These are phyloP conservation scores for Lactarius evosmus DNA, from an alignment of 768 basidiomycete genomes.

Conservation along the genomic window DNA sequence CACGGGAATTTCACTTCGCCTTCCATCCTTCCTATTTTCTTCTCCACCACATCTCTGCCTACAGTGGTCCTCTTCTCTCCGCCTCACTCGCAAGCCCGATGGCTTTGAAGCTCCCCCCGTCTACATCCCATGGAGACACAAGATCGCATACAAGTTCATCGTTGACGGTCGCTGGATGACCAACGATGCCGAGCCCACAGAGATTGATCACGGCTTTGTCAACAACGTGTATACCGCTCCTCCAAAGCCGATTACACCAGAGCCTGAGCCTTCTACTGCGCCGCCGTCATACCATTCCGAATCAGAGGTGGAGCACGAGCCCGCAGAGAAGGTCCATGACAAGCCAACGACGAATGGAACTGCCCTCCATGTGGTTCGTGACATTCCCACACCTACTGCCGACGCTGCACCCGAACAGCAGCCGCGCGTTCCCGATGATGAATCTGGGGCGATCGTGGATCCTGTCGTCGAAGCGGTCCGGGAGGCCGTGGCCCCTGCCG, in stretches of 20 bases:
- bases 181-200: constrained; percentile 31
- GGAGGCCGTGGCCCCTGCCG: neutral
- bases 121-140: constrained; percentile 31
- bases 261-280: neutral
- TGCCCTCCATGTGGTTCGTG: constrained; percentile 10
- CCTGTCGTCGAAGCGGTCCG: constrained; percentile 13
- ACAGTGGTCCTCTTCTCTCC: constrained; percentile 33
- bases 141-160: constrained; percentile 37
- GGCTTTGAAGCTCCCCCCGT: constrained; percentile 33
- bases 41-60: constrained; percentile 23
- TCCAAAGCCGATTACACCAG: constrained; percentile 15
- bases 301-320: constrained; percentile 12
- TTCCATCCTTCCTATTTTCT: constrained; percentile 25
- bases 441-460: neutral
- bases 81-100: constrained; percentile 31
- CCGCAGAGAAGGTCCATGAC: constrained; percentile 12
- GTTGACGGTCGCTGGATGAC: constrained; percentile 37
- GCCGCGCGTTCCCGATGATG: neutral
- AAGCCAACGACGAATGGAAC: constrained; percentile 13
- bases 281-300: constrained; percentile 10
- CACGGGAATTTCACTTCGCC: constrained; percentile 25
- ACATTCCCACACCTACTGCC: constrained; percentile 2
- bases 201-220: constrained; percentile 34
- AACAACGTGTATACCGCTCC: constrained; percentile 35
- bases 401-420: constrained; percentile 4